Conservation (phyloP, 768 basidiomycete species). For the Boletus huronensis region DNA sequence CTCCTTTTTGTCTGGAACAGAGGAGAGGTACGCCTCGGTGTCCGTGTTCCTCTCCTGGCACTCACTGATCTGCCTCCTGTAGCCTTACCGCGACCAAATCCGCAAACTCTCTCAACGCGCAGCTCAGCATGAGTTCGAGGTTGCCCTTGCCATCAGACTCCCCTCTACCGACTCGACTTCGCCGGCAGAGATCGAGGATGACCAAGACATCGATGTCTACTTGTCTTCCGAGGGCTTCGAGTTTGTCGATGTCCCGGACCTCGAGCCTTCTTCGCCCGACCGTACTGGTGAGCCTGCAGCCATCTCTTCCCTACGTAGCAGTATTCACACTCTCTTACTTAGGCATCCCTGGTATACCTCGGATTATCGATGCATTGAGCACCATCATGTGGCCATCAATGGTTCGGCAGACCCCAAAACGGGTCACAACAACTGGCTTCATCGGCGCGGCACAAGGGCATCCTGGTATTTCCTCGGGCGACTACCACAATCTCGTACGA, state of each 20-base stretch:
- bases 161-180: constrained; percentile 18
- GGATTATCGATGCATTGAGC: constrained; percentile 75
- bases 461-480: constrained; percentile 9
- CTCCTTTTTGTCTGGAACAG: constrained; percentile 68
- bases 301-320: neutral
- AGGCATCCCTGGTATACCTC: constrained; percentile 57
- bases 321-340: neutral
- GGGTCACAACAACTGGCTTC: neutral
- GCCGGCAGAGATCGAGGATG: constrained; percentile 39
- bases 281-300: constrained; percentile 14
- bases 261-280: constrained; percentile 6
- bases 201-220: constrained; percentile 60
- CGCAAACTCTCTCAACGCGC: constrained; percentile 47
- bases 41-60: neutral
- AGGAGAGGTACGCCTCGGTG: constrained; percentile 52
- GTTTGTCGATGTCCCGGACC: constrained; percentile 50
- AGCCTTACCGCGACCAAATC: constrained; percentile 62
- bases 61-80: constrained; percentile 7
- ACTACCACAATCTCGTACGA: constrained; percentile 21
- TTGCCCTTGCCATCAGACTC: constrained; percentile 64
- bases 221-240: constrained; percentile 72
- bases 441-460: neutral
- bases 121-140: constrained; percentile 59
- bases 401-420: constrained; percentile 29
- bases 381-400: constrained; percentile 90